phyloP scores from a whole-genome alignment of 148 eudicot species.

The Fagopyrum esculentum region DNA sequence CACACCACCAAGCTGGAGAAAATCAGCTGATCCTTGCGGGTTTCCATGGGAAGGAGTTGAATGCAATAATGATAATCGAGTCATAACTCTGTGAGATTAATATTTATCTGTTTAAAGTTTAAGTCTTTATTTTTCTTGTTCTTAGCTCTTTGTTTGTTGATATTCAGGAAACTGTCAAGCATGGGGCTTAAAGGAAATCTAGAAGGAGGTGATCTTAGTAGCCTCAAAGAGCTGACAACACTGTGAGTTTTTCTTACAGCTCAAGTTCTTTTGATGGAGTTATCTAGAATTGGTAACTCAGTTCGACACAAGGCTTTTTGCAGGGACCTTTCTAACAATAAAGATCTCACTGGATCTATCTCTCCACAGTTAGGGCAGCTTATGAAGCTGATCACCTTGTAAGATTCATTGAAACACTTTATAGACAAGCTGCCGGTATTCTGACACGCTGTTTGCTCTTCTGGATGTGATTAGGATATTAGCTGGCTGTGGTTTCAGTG shows the following conservation, averaged over 20 bases:
- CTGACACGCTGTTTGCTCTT: not conserved
- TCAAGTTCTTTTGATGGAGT: not conserved
- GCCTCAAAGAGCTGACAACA: constrained; percentile 55
- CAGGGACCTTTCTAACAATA: constrained; percentile 85
- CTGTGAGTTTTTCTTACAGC: constrained; percentile 42
- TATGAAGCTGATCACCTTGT: constrained; percentile 55
- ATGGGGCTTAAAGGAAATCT: constrained; percentile 72
- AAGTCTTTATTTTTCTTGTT: not conserved
- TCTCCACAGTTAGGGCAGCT: constrained; percentile 69
- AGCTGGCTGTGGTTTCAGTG: constrained; percentile 86
- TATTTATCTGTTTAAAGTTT: not conserved
- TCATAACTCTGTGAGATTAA: constrained; percentile 54
- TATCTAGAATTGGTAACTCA: not conserved
- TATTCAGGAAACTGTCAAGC: constrained; percentile 57
- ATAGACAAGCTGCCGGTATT: not conserved
- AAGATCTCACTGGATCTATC: constrained; percentile 66
- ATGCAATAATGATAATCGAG: constrained; percentile 62
- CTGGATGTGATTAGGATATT: constrained; percentile 41
- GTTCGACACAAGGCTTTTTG: constrained; percentile 1
- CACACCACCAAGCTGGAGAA: constrained; percentile 72
- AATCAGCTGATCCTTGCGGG: constrained; percentile 76
- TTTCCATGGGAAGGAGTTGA: constrained; percentile 74
- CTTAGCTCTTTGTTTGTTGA: not conserved
- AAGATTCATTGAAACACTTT: constrained; percentile 18
- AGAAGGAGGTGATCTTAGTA: constrained; percentile 73